Evolutionary conservation across 306 rosid genomes (phyloP), one percentile per base, ranked within the genome.

Genomic region (Quercus variabilis): DNA sequence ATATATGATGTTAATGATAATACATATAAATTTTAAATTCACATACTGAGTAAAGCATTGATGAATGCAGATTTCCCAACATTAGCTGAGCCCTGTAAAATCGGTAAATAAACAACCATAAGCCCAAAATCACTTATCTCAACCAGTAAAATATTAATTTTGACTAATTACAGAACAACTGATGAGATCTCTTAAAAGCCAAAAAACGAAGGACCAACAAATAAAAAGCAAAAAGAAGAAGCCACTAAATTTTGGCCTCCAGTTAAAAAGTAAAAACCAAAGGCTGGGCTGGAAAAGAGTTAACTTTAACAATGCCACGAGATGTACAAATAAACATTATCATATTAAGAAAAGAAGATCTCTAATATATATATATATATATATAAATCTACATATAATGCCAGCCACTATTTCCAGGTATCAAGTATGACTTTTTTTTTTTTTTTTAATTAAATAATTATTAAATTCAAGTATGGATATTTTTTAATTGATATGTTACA

Each of bases 41-140:
- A 85, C 98, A 89, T 89, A 94, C 99, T 89, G n/a, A 95, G 87
- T 81, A 95, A 80, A 81, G 97, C 97, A 71, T 88, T 90, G 80
- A 95, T 91, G 78, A 95, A 95, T 78, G 99, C 99, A 63, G 99
- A 94, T 85, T 92, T 94, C 72, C 99, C 97, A 84, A 95, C 99
- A 89, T 95, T 95, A 74, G 99, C 99, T 59, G 97, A 89, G 28
- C 99, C 99, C 97, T 95, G 78, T 21, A 82, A 31, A 56, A 57
- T 79, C 19, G 31, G 21, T 41, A 75, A 57, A 21, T 69, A 77
- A 62, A 83, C 18, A 55, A 71, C 69, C 71, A 38, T 26, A 79
- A 79, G 41, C 17, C 69, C 69, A 46, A 49, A 71, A 72, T 81
- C 65, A 76, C 51, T 68, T 12, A 35, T 25, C 26, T 70, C 35